Evolutionary conservation across 768 basidiomycete species (phyloP), one percentile per base, ranked within the genome.

Genomic region (Kwoniella botswanensis): DNA sequence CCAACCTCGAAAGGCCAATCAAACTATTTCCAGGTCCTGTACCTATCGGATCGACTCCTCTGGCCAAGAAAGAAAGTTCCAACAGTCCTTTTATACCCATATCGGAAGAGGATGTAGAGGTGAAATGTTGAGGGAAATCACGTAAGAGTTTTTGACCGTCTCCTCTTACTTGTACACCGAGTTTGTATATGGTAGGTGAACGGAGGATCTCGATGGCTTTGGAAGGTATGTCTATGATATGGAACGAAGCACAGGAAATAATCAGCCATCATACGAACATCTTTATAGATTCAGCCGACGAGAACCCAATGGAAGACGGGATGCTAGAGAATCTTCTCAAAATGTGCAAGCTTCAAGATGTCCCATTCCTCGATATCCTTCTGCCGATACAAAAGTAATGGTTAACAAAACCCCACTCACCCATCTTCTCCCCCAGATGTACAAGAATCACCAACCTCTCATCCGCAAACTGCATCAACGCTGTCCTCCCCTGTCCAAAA

Each of bases 51-150:
- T 83, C 82, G n/a, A 78, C 76, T 17, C 61, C 46, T 4, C 81
- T 68, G n/a, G 82, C 82, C 13, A 83, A 58, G 26, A 67, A 61
- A 1, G 81, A 77, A 4, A 83, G 73, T 44, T 83, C 82, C 26
- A 83, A 74, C 13, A 81, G 56, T 10, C 55, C 54, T 10, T 63
- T 35, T 18, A 63, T 55, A n/a, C 67, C 63, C 21, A 21, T n/a
- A 7, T 22, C 13, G 22, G n/a, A 44, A 17, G 62, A 42, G 13
- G 63, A 46, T 21, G 65, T n/a, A 21, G 61, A 24, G 17, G 24
- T 57, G 66, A 80, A 76, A 9, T 69, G 44, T n/a, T 54, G 35
- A 2, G 75, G 74, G 58, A 75, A 83, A 59, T 83, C 82, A 9
- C 79, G 76, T 11, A 72, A 24, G 46, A 83, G 75, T 55, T 82